These are phyloP conservation scores for Prunus salicina DNA, from an alignment of 306 rosid species.

Conservation along the genomic window DNA sequence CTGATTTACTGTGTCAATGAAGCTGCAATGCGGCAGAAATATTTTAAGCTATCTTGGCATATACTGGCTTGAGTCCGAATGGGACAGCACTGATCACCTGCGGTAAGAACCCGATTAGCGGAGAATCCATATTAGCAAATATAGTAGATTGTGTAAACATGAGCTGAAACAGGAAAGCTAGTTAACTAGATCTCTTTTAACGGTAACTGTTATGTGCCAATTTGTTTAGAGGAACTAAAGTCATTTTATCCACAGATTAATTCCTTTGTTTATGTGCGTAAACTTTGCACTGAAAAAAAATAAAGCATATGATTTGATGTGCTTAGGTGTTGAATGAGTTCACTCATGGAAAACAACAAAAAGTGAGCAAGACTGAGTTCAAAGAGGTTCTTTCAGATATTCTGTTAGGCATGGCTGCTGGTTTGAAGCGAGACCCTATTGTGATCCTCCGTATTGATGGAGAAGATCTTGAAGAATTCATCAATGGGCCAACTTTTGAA, in stretches of 20 bases:
- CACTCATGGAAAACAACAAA: constrained; percentile 87
- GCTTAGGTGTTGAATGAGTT: constrained; percentile 77
- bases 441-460: constrained; percentile 94
- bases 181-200: too few species aligned
- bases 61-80: too few species aligned
- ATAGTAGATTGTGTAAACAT: neutral
- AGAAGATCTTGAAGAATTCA: constrained; percentile 85
- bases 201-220: neutral
- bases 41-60: neutral
- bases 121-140: neutral
- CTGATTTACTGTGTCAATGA: neutral
- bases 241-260: neutral
- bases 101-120: neutral
- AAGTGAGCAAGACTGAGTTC: constrained; percentile 88
- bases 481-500: constrained; percentile 59
- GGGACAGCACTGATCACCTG: too few species aligned
- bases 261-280: neutral
- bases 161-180: too few species aligned
- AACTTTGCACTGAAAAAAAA: neutral
- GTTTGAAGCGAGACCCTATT: constrained; percentile 86
- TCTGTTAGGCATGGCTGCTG: constrained; percentile 96
- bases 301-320: neutral
- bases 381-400: constrained; percentile 86
- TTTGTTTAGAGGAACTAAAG: neutral
- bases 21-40: neutral